phyloP scores from a whole-genome alignment of 208 protist species.

The Trypanosoma cruzi region DNA sequence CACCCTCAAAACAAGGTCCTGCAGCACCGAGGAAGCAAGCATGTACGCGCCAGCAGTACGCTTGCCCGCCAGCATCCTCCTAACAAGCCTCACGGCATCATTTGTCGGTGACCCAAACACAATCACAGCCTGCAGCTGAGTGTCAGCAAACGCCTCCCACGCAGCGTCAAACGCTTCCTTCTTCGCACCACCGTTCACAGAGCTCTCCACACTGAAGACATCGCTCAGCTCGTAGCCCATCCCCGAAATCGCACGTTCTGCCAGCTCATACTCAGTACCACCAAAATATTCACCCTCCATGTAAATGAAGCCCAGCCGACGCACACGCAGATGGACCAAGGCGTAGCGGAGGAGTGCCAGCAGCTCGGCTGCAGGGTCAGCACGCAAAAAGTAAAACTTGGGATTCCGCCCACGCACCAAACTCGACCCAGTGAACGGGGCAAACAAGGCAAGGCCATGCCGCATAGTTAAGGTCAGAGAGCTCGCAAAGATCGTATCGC shows the following conservation, averaged over 20 bases:
- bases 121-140: conserved; percentile 15
- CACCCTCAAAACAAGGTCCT: conserved; percentile 1
- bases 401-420: conserved; percentile 38
- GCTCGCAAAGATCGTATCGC: neutral
- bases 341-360: conserved; percentile 27
- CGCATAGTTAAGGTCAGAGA: neutral
- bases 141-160: conserved; percentile 23
- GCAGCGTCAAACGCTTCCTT: conserved; percentile 9
- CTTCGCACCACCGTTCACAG: neutral
- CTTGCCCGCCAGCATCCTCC: conserved; percentile 19
- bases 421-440: too few species aligned
- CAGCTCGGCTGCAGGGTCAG: conserved; percentile 30
- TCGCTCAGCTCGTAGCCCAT: conserved; percentile 27
- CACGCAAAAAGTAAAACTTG: conserved; percentile 45
- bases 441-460: too few species aligned
- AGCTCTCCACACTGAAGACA: conserved; percentile 26
- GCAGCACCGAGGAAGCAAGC: too few species aligned
- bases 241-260: conserved; percentile 9
- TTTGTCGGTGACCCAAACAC: neutral
- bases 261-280: conserved; percentile 30
- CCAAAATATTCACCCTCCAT: conserved; percentile 34
- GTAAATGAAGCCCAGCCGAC: conserved; percentile 48
- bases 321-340: too few species aligned
- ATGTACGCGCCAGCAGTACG: conserved; percentile 18
- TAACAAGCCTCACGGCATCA: conserved; percentile 17